Percentiles rank a stretch among this genome's conserved stretches.
Conservation (phyloP, 345 rosid species). For the Gossypium thurberi region DNA sequence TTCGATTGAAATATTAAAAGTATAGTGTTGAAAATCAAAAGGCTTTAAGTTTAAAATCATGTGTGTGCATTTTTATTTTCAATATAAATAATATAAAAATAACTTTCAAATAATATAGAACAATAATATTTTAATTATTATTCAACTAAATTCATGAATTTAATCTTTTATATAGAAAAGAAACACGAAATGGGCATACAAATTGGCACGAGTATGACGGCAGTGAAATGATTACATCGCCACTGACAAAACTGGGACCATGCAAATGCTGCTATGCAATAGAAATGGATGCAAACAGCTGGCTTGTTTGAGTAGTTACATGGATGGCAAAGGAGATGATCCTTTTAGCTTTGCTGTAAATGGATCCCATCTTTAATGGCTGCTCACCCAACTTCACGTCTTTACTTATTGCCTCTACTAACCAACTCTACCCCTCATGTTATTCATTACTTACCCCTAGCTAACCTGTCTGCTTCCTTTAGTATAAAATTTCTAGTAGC, state of each 20-base stretch:
- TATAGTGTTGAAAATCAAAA: no score
- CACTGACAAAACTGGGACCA: slow-evolving; percentile 1
- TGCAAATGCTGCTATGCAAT: background rate
- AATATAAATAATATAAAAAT: no score
- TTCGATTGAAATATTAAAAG: no score
- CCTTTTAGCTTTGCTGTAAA: background rate
- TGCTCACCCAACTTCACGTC: background rate
- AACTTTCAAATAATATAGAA: no score
- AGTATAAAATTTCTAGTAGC: background rate
- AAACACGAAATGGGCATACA: background rate
- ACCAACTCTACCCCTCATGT: background rate
- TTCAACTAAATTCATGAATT: no score
- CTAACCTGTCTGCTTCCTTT: background rate
- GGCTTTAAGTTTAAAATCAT: no score
- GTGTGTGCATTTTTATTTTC: no score
- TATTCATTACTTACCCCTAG: background rate
- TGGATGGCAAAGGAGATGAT: background rate
- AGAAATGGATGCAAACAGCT: background rate
- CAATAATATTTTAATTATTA: no score
- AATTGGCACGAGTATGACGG: background rate
- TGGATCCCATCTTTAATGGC: background rate
- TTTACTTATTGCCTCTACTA: background rate
- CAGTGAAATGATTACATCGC: background rate
- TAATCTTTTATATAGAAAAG: no score
- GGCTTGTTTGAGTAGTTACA: background rate